phyloP scores from a whole-genome alignment of 2,329 filamentous ascomycete species.

The Hymenoscyphus albidus region DNA sequence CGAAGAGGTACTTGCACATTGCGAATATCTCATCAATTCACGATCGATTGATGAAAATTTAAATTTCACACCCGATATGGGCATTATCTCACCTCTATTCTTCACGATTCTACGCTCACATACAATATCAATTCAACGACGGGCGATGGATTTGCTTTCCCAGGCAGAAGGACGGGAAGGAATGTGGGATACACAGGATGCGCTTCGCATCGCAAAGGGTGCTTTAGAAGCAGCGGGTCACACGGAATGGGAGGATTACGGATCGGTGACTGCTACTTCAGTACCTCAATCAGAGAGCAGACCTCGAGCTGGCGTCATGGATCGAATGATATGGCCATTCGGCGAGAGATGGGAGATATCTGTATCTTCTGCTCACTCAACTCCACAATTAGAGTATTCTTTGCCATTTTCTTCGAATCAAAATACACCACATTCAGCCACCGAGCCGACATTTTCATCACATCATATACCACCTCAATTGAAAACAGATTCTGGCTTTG shows the following conservation, averaged over 20 bases:
- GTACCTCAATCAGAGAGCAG: slow-evolving; percentile 13
- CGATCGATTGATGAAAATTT: slow-evolving; percentile 8
- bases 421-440: slow-evolving; percentile 7
- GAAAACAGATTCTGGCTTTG: slow-evolving; percentile 1
- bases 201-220: slow-evolving; percentile 20
- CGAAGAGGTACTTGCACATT: slow-evolving; percentile 25
- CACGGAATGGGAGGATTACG: slow-evolving; percentile 5
- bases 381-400: slow-evolving; percentile 8
- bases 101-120: slow-evolving; percentile 24
- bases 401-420: slow-evolving; percentile 4
- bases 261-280: slow-evolving; percentile 10
- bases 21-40: slow-evolving; percentile 19
- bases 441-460: slow-evolving; percentile 1
- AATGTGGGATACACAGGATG: slow-evolving; percentile 30
- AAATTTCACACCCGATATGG: slow-evolving; percentile 25
- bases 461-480: not conserved
- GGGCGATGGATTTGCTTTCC: slow-evolving; percentile 24
- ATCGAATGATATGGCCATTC: slow-evolving; percentile 24
- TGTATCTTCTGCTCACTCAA: slow-evolving; percentile 6
- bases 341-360: slow-evolving; percentile 17
- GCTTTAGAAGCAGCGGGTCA: slow-evolving; percentile 14
- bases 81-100: slow-evolving; percentile 29
- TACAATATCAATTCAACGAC: slow-evolving; percentile 12
- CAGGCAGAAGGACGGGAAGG: slow-evolving; percentile 28
- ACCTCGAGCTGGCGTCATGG: slow-evolving; percentile 16